These are phyloP conservation scores for Colletotrichum sidae DNA, from an alignment of 2,329 filamentous ascomycete genomes.

Conservation along the genomic window DNA sequence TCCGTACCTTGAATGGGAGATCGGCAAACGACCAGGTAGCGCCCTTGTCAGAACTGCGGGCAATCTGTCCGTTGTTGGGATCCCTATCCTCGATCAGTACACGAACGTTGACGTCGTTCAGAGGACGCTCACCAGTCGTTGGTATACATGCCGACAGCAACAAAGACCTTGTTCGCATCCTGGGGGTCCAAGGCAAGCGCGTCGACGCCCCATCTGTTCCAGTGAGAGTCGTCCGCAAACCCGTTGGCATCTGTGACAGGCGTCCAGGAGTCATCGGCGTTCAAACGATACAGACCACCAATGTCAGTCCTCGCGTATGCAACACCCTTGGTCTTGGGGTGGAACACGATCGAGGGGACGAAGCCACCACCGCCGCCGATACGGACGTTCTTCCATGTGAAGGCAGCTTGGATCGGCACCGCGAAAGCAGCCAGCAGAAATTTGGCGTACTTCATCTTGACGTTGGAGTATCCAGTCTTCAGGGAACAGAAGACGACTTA, in stretches of 20 bases:
- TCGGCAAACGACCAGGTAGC: constrained; percentile 61
- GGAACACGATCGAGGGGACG: constrained; percentile 66
- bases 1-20: constrained; percentile 62
- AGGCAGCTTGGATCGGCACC: constrained; percentile 47
- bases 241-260: constrained; percentile 58
- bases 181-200: constrained; percentile 67
- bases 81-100: constrained; percentile 50
- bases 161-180: constrained; percentile 63
- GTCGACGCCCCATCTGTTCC: constrained; percentile 69
- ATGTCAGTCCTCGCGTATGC: constrained; percentile 70
- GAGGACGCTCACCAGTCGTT: constrained; percentile 59
- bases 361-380: constrained; percentile 71
- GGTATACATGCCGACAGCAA: constrained; percentile 68
- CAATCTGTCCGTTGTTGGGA: constrained; percentile 66
- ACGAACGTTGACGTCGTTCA: neutral
- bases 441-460: constrained; percentile 32
- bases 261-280: constrained; percentile 67
- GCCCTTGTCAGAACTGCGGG: constrained; percentile 65
- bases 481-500: neutral
- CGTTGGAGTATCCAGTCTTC: neutral
- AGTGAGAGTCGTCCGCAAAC: constrained; percentile 55
- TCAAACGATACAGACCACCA: constrained; percentile 66
- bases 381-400: constrained; percentile 61
- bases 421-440: constrained; percentile 37
- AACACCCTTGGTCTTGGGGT: constrained; percentile 61